Conservation (phyloP, 1,284 basidiomycete genomes). For the Phylloboletellus chloephorus region DNA sequence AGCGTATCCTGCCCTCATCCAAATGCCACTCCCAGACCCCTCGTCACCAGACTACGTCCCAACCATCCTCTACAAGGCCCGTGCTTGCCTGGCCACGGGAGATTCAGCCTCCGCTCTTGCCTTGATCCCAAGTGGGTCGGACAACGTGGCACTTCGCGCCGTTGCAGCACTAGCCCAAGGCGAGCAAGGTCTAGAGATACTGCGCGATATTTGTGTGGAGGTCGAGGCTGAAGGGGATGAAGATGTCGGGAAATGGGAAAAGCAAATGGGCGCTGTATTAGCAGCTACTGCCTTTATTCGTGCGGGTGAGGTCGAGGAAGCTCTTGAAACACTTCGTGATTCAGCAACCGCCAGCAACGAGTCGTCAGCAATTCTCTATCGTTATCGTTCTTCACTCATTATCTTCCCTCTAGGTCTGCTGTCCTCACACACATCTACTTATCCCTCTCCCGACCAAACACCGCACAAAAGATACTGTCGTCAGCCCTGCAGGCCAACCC, state of each 20-base stretch:
- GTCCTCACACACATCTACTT: constrained; percentile 82
- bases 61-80: constrained; percentile 75
- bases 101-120: constrained; percentile 52
- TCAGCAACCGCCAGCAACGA: constrained; percentile 50
- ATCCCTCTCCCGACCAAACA: constrained; percentile 76
- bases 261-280: constrained; percentile 67
- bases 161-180: constrained; percentile 63
- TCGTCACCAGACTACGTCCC: constrained; percentile 60
- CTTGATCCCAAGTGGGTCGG: constrained; percentile 52
- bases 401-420: constrained; percentile 52
- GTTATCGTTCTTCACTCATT: not conserved
- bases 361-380: constrained; percentile 49
- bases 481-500: constrained; percentile 81
- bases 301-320: constrained; percentile 85
- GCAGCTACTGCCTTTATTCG: constrained; percentile 81
- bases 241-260: constrained; percentile 58
- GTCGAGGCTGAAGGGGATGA: constrained; percentile 68
- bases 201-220: constrained; percentile 83
- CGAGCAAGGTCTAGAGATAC: constrained; percentile 68
- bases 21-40: constrained; percentile 51
- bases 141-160: constrained; percentile 68
- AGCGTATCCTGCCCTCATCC: constrained; percentile 58
- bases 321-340: constrained; percentile 77
- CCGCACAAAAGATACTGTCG: constrained; percentile 82
- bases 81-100: constrained; percentile 75